A percentile compares a stretch with the other conserved stretches of the same genome.
Conservation (phyloP, 805 yeast genomes). For the Lipomyces oligophaga region DNA sequence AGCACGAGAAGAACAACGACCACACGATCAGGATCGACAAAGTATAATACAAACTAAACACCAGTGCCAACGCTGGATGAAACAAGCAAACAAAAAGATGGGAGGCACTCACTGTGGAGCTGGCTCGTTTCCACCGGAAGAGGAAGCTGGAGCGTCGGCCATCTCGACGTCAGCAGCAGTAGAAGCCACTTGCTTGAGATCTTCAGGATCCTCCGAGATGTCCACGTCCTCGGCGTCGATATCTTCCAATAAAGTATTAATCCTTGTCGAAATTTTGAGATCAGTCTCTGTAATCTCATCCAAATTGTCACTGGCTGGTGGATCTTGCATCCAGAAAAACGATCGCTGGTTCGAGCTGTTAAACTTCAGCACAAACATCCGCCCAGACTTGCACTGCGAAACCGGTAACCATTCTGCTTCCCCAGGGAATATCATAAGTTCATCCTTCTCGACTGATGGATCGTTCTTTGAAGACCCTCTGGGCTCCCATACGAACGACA, state of each 20-base stretch:
- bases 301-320: slow-evolving; percentile 58
- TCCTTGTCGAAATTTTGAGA: slow-evolving; percentile 45
- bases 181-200: not conserved
- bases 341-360: slow-evolving; percentile 56
- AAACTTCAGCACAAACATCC: slow-evolving; percentile 68
- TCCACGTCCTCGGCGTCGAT: slow-evolving; percentile 33
- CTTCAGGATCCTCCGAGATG: slow-evolving; percentile 5
- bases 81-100: not conserved
- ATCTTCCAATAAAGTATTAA: slow-evolving; percentile 49
- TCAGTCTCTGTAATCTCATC: slow-evolving; percentile 58
- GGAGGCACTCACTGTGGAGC: slow-evolving; percentile 24
- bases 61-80: too few relatives aligned
- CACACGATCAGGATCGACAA: too few relatives aligned
- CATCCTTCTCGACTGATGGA: slow-evolving; percentile 43
- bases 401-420: slow-evolving; percentile 77
- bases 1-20: too few relatives aligned
- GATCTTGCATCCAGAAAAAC: slow-evolving; percentile 70
- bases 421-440: slow-evolving; percentile 73
- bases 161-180: slow-evolving; percentile 24
- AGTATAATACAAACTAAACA: too few relatives aligned
- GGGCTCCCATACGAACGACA: slow-evolving; percentile 70
- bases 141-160: slow-evolving; percentile 16
- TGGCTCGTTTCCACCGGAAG: not conserved
- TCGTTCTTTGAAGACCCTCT: slow-evolving; percentile 43
- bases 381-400: slow-evolving; percentile 65